Percentiles rank a stretch among this genome's conserved stretches.
These are phyloP conservation scores for Schizophyllum amplum DNA, from an alignment of 1,284 basidiomycete genomes.

Conservation along the genomic window DNA sequence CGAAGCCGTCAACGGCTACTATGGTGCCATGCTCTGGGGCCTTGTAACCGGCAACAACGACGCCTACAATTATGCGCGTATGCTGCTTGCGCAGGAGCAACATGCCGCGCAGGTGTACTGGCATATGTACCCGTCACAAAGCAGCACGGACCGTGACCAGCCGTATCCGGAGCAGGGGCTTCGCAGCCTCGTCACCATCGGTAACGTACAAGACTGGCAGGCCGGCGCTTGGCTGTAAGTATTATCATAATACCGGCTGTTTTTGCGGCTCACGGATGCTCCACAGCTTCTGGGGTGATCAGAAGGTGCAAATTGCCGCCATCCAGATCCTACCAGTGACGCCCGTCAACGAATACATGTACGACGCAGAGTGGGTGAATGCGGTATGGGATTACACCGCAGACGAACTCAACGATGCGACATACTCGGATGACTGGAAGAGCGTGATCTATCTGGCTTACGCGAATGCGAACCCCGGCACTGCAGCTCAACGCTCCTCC, in stretches of 20 bases:
- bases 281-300: slow-evolving; percentile 25
- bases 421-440: slow-evolving; percentile 26
- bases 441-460: slow-evolving; percentile 25
- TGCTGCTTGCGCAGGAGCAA: slow-evolving; percentile 26
- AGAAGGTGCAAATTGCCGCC: slow-evolving; percentile 25
- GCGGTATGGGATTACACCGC: slow-evolving; percentile 21
- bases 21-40: slow-evolving; percentile 23
- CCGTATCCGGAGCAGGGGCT: slow-evolving; percentile 26
- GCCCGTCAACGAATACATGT: slow-evolving; percentile 26
- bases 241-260: too few species aligned
- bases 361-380: slow-evolving; percentile 23
- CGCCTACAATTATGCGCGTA: slow-evolving; percentile 22
- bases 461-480: slow-evolving; percentile 19
- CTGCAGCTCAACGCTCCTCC: slow-evolving; percentile 21
- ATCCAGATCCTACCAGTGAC: slow-evolving; percentile 29
- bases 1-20: slow-evolving; percentile 28
- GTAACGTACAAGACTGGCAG: slow-evolving; percentile 27
- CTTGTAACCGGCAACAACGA: slow-evolving; percentile 21
- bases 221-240: slow-evolving; percentile 27
- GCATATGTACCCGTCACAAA: slow-evolving; percentile 25
- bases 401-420: slow-evolving; percentile 20
- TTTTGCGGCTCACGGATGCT: neutral
- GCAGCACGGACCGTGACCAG: slow-evolving; percentile 22
- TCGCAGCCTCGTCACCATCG: slow-evolving; percentile 24
- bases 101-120: slow-evolving; percentile 27